Percentiles rank a stretch among this genome's conserved stretches.
These are phyloP conservation scores for Syzygium syzygioides DNA, from an alignment of 441 rosid genomes.

Conservation along the genomic window DNA sequence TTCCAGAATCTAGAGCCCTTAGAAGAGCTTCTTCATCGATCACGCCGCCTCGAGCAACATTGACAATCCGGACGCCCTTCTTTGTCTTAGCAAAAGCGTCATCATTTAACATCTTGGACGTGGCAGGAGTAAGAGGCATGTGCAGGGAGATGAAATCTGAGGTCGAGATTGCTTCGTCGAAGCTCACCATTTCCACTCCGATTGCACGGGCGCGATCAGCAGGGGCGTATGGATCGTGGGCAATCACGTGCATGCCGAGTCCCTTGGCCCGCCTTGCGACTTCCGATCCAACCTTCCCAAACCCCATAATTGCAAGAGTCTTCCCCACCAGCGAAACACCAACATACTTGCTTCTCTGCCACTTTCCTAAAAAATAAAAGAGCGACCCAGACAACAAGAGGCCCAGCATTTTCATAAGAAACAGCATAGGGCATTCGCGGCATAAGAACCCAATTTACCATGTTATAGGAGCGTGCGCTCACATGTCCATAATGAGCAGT, in stretches of 20 bases:
- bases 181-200: neutral
- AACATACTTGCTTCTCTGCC: neutral
- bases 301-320: neutral
- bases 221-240: neutral
- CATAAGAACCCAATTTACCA: neutral
- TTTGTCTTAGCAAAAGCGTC: neutral
- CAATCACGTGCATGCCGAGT: neutral
- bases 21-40: neutral
- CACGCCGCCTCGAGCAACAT: neutral
- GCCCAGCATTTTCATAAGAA: neutral
- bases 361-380: neutral
- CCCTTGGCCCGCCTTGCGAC: neutral
- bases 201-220: neutral
- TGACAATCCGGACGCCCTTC: neutral
- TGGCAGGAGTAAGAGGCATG: neutral
- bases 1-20: neutral
- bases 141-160: neutral
- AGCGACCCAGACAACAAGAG: neutral
- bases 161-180: neutral
- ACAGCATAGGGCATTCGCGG: neutral
- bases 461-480: neutral
- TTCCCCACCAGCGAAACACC: neutral
- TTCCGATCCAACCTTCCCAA: neutral
- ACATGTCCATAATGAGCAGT: neutral
- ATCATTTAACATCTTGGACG: neutral